A percentile compares a stretch with the other conserved stretches of the same genome.
phyloP scores from a whole-genome alignment of 116 monocot species.

The Thalassia testudinum region DNA sequence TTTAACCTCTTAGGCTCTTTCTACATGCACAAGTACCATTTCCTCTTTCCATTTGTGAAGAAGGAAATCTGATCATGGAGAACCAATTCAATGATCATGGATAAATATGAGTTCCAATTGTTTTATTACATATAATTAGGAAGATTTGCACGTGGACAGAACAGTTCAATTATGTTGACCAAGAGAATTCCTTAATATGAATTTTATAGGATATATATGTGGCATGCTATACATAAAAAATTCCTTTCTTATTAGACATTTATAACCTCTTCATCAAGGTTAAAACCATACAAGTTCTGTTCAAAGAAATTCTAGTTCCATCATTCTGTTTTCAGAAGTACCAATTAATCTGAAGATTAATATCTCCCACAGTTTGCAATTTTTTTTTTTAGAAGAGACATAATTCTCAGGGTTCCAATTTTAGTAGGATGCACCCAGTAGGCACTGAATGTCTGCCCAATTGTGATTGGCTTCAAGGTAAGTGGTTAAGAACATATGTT shows the following conservation, averaged over 20 bases:
- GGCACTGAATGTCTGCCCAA: too few relatives aligned
- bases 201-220: not conserved
- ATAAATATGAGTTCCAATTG: not conserved
- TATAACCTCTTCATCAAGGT: too few relatives aligned
- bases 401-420: too few relatives aligned
- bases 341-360: too few relatives aligned
- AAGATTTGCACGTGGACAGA: not conserved
- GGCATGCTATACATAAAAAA: not conserved
- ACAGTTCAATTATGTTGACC: not conserved
- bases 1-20: not conserved
- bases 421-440: too few relatives aligned
- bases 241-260: not conserved
- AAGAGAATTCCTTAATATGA: too few relatives aligned
- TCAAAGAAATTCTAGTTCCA: not conserved
- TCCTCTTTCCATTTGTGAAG: not conserved
- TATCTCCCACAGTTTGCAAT: not conserved
- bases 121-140: not conserved
- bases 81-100: not conserved
- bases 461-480: too few relatives aligned
- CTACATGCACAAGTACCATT: not conserved
- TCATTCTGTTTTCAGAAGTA: not conserved
- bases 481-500: too few relatives aligned
- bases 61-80: not conserved
- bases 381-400: not conserved
- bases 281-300: too few relatives aligned